Conservation (phyloP, 768 basidiomycete species). For the Podaxis sp. region DNA sequence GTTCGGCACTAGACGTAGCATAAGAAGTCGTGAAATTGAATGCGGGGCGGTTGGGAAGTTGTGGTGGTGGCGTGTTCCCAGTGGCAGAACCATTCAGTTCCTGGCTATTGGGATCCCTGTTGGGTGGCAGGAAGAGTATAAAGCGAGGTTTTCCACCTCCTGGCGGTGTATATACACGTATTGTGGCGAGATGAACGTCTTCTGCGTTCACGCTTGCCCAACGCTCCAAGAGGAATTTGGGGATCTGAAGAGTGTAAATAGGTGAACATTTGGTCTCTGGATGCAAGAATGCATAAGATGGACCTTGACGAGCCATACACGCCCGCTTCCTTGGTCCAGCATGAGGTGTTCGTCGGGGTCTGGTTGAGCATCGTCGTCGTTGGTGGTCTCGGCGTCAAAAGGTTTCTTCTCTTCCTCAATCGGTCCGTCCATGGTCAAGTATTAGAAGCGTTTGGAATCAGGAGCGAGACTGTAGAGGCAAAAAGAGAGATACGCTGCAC, state of each 20-base stretch:
- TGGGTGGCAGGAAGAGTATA: conserved; percentile 63
- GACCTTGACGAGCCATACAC: conserved; percentile 88
- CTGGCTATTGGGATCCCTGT: conserved; percentile 38
- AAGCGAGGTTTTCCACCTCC: conserved; percentile 57
- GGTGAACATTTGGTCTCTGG: conserved; percentile 6
- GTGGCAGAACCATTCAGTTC: conserved; percentile 2
- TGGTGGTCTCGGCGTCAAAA: conserved; percentile 52
- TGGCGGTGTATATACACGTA: conserved; percentile 68
- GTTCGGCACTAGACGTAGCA: conserved; percentile 35
- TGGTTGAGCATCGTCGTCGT: conserved; percentile 65
- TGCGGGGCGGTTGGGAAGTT: conserved; percentile 32
- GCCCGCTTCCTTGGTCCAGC: conserved; percentile 69
- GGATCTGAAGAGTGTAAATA: conserved; percentile 51
- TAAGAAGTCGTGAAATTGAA: conserved; percentile 36
- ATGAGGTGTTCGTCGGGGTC: conserved; percentile 85
- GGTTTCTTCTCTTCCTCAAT: conserved; percentile 70
- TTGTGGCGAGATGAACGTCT: conserved; percentile 77
- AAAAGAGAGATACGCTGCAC: not conserved
- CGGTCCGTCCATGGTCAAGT: conserved; percentile 17
- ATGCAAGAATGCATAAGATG: conserved; percentile 19
- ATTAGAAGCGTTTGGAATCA: not conserved
- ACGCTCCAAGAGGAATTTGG: conserved; percentile 80
- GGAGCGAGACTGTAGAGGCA: not conserved
- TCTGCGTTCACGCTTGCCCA: conserved; percentile 79
- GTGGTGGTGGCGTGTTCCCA: conserved; percentile 18